Percentiles rank a stretch among this genome's conserved stretches.
Conservation (phyloP, 352 stramenopile genomes). For the Globisporangium paroecandrum region DNA sequence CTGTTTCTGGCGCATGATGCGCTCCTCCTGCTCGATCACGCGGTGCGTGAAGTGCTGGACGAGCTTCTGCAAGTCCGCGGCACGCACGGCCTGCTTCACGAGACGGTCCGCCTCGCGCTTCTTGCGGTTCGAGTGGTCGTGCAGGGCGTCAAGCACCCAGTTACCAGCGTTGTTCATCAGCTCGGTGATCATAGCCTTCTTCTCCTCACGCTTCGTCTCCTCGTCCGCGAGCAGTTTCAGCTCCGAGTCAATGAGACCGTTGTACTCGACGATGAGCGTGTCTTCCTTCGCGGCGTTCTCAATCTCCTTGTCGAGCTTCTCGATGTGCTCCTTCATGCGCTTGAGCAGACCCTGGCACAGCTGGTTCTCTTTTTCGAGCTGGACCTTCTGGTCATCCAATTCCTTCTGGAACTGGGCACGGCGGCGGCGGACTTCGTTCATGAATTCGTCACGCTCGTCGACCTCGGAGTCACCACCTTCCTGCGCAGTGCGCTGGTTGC, state of each 20-base stretch:
- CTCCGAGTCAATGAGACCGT: slow-evolving; percentile 64
- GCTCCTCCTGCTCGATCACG: slow-evolving; percentile 87
- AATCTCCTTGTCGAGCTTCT: slow-evolving; percentile 74
- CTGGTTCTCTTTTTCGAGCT: slow-evolving; percentile 77
- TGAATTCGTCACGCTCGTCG: slow-evolving; percentile 84
- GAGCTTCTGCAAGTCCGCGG: slow-evolving; percentile 81
- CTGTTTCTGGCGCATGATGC: slow-evolving; percentile 89
- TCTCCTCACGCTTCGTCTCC: slow-evolving; percentile 84
- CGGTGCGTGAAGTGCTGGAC: slow-evolving; percentile 89
- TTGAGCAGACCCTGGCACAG: slow-evolving; percentile 74
- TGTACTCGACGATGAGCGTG: slow-evolving; percentile 70
- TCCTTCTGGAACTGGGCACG: slow-evolving; percentile 83
- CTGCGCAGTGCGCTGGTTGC: slow-evolving; percentile 80
- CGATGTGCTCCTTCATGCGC: slow-evolving; percentile 83
- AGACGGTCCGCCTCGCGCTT: slow-evolving; percentile 84
- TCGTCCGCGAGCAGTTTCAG: slow-evolving; percentile 77
- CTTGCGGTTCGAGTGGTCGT: slow-evolving; percentile 85
- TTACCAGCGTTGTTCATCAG: slow-evolving; percentile 86
- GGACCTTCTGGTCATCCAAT: slow-evolving; percentile 65
- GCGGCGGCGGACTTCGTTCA: slow-evolving; percentile 82
- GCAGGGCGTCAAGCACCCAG: slow-evolving; percentile 80
- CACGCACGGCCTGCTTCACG: slow-evolving; percentile 78
- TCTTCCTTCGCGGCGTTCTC: slow-evolving; percentile 70
- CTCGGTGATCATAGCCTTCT: slow-evolving; percentile 83
- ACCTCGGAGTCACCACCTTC: slow-evolving; percentile 70